These are phyloP conservation scores for Rusavskia elegans DNA, from an alignment of 495 filamentous ascomycete species.

Conservation along the genomic window DNA sequence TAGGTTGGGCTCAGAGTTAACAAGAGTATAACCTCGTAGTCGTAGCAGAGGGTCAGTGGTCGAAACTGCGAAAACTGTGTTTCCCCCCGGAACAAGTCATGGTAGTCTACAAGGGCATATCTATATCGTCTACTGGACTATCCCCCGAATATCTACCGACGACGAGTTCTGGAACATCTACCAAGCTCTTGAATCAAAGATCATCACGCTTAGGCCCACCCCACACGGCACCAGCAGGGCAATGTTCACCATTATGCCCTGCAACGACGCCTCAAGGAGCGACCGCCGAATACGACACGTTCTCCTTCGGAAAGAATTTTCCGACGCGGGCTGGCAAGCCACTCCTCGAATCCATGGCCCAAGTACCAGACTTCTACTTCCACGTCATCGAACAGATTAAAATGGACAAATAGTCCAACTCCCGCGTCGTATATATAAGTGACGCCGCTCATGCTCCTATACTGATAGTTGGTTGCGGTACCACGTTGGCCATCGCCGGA, in stretches of 20 bases:
- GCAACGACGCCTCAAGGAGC: neutral
- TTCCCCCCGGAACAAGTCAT: conserved; percentile 9
- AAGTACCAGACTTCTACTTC: too few species aligned
- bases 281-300: too few species aligned
- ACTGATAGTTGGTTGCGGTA: too few species aligned
- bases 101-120: conserved; percentile 7
- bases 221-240: neutral
- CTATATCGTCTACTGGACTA: neutral
- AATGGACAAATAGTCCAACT: too few species aligned
- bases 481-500: too few species aligned
- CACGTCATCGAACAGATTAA: too few species aligned
- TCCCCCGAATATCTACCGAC: neutral
- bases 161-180: neutral
- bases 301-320: too few species aligned
- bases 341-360: too few species aligned
- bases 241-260: neutral
- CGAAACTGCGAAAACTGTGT: conserved; percentile 8
- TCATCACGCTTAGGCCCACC: neutral
- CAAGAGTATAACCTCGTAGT: conserved; percentile 2
- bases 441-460: too few species aligned
- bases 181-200: neutral
- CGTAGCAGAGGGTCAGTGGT: conserved; percentile 4
- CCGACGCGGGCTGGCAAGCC: too few species aligned
- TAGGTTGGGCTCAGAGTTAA: too few species aligned
- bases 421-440: too few species aligned